A percentile compares a stretch with the other conserved stretches of the same genome.
Conservation (phyloP, 2,329 filamentous ascomycete species). For the Microthyrium microscopicum region DNA sequence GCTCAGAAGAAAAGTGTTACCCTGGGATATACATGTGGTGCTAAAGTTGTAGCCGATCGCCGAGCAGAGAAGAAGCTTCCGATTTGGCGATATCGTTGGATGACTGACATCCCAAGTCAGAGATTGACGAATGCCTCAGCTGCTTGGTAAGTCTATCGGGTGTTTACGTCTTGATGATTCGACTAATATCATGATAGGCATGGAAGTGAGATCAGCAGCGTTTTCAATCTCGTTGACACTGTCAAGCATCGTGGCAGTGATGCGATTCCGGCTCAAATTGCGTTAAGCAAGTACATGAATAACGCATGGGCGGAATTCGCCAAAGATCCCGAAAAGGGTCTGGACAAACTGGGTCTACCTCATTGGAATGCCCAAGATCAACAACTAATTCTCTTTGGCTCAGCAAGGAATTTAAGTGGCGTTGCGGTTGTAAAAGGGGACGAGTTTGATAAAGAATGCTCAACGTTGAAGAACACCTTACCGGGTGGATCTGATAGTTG, state of each 20-base stretch:
- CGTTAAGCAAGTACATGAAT: constrained; percentile 10
- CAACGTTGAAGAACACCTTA: neutral
- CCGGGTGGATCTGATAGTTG: no score
- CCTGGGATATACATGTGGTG: constrained; percentile 1
- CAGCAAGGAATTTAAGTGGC: neutral
- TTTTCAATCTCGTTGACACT: constrained; percentile 10
- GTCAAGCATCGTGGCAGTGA: constrained; percentile 9
- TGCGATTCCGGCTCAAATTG: constrained; percentile 9
- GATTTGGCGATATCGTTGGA: constrained; percentile 2
- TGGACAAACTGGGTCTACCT: constrained; percentile 2
- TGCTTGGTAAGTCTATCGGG: no score
- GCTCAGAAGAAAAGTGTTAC: neutral
- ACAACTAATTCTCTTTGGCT: neutral
- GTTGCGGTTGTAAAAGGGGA: neutral
- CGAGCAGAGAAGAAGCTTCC: neutral
- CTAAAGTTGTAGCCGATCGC: neutral
- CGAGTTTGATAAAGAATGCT: neutral
- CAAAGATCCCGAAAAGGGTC: constrained; percentile 10
- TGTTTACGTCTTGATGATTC: no score
- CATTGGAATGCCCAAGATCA: neutral
- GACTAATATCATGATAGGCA: no score
- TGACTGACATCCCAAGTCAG: neutral
- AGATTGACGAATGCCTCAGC: constrained; percentile 7
- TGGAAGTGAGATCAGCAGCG: neutral
- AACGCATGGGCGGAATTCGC: constrained; percentile 12